A percentile compares a stretch with the other conserved stretches of the same genome.
These are phyloP conservation scores for Exutisphaerella laricina DNA, from an alignment of 2,329 filamentous ascomycete species.

Conservation along the genomic window DNA sequence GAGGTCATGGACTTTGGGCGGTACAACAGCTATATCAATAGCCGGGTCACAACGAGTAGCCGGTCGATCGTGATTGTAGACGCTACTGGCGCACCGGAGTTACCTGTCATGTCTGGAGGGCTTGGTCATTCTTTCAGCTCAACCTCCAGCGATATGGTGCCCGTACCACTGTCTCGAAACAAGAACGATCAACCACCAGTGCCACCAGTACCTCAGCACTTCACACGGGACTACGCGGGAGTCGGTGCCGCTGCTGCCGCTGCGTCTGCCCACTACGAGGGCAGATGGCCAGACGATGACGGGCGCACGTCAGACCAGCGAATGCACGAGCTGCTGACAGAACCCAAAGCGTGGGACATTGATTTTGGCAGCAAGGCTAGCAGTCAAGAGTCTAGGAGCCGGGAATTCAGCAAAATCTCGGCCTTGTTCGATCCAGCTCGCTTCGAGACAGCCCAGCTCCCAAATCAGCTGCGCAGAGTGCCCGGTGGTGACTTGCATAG, in stretches of 20 bases:
- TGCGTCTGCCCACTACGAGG: neutral
- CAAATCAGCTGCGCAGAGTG: constrained; percentile 40
- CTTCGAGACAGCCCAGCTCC: constrained; percentile 29
- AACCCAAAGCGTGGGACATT: constrained; percentile 22
- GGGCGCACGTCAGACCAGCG: constrained; percentile 15
- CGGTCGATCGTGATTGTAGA: constrained; percentile 88
- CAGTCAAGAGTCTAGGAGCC: neutral
- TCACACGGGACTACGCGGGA: constrained; percentile 5
- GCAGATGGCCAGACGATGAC: constrained; percentile 5
- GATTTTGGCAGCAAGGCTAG: constrained; percentile 5
- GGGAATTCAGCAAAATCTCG: constrained; percentile 31
- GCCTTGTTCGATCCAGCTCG: constrained; percentile 1
- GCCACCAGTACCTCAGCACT: constrained; percentile 7
- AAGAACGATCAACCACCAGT: constrained; percentile 10
- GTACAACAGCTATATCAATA: constrained; percentile 33
- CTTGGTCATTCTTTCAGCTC: constrained; percentile 25
- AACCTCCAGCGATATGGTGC: constrained; percentile 25
- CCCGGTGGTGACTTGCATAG: constrained; percentile 46
- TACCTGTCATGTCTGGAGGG: constrained; percentile 20
- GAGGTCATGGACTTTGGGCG: constrained; percentile 18
- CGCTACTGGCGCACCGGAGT: constrained; percentile 52
- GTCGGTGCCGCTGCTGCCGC: constrained; percentile 2
- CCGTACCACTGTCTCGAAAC: constrained; percentile 23
- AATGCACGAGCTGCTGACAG: constrained; percentile 26
- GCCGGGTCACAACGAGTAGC: constrained; percentile 69